phyloP scores from a whole-genome alignment of 208 protist species.

The Trypanosoma cruzi region DNA sequence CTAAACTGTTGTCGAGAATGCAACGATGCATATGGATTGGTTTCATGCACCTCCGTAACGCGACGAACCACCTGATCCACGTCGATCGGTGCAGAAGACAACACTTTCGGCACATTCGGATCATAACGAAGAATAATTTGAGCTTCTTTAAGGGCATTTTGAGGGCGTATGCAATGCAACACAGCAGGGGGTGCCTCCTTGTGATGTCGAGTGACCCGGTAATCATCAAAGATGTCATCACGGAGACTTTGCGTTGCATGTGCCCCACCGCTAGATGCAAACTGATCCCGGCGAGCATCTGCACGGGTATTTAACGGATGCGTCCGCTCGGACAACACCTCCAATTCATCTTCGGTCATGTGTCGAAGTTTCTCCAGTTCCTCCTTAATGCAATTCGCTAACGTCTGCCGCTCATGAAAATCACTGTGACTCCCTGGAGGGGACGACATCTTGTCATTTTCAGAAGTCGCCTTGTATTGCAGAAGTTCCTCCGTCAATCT shows the following conservation, averaged over 20 bases:
- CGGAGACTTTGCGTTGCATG: constrained; percentile 70
- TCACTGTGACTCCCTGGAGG: neutral
- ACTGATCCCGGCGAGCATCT: constrained; percentile 68
- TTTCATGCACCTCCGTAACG: constrained; percentile 84
- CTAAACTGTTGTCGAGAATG: constrained; percentile 77
- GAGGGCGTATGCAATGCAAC: constrained; percentile 55
- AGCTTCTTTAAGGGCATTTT: constrained; percentile 84
- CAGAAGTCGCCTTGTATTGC: neutral
- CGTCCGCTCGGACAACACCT: constrained; percentile 42
- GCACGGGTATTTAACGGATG: constrained; percentile 74
- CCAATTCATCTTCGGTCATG: constrained; percentile 52
- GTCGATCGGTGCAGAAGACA: constrained; percentile 68
- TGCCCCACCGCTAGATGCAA: constrained; percentile 75
- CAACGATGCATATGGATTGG: constrained; percentile 81
- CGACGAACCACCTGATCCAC: constrained; percentile 84
- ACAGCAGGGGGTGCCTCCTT: constrained; percentile 66
- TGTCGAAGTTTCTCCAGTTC: constrained; percentile 39
- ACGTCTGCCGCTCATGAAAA: neutral
- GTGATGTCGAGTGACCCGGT: constrained; percentile 41
- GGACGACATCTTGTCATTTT: neutral
- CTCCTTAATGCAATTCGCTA: constrained; percentile 14
- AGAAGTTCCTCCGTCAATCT: constrained; percentile 1
- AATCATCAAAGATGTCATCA: constrained; percentile 65
- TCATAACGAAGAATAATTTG: constrained; percentile 89
- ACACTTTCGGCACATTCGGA: constrained; percentile 42